phyloP scores from a whole-genome alignment of 2,329 filamentous ascomycete genomes.

The Didymella exigua region DNA sequence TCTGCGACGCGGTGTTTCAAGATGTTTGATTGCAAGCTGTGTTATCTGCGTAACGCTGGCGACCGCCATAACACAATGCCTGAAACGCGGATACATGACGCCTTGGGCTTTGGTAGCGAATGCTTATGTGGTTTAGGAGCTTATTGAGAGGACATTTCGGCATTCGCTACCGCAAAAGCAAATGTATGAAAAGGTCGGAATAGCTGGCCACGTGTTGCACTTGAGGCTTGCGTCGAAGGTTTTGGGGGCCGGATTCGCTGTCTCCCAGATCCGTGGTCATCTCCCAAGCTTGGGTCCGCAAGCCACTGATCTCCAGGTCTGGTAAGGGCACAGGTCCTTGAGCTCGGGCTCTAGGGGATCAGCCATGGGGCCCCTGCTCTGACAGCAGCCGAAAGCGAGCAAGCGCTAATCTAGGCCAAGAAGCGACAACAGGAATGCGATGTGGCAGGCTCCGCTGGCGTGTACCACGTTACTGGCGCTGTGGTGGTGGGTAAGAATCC shows the following conservation, averaged over 20 bases:
- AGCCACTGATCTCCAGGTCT: conserved; percentile 16
- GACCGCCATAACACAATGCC: conserved; percentile 5
- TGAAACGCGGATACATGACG: neutral
- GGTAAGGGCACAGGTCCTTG: conserved; percentile 17
- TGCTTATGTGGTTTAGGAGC: neutral
- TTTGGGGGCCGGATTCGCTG: conserved; percentile 5
- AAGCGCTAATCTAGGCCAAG: conserved; percentile 25
- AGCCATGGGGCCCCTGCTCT: conserved; percentile 26
- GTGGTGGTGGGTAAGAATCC: conserved; percentile 26
- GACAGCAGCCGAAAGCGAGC: conserved; percentile 25
- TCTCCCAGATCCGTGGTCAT: conserved; percentile 14
- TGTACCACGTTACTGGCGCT: conserved; percentile 30
- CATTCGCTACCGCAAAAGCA: conserved; percentile 12
- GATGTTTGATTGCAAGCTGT: conserved; percentile 15
- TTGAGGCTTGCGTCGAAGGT: conserved; percentile 3
- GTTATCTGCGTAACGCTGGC: conserved; percentile 14
- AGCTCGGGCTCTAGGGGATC: conserved; percentile 24
- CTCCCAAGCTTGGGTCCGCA: conserved; percentile 11
- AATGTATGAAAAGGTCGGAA: conserved; percentile 14
- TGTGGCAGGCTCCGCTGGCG: conserved; percentile 25
- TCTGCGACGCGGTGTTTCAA: conserved; percentile 18
- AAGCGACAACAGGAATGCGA: conserved; percentile 21
- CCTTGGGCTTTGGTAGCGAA: conserved; percentile 1
- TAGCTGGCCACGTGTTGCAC: conserved; percentile 12
- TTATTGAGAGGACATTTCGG: conserved; percentile 24